Evolutionary conservation across 2,329 filamentous ascomycete genomes (phyloP).

Genomic region (Verticillium tricorpus): DNA sequence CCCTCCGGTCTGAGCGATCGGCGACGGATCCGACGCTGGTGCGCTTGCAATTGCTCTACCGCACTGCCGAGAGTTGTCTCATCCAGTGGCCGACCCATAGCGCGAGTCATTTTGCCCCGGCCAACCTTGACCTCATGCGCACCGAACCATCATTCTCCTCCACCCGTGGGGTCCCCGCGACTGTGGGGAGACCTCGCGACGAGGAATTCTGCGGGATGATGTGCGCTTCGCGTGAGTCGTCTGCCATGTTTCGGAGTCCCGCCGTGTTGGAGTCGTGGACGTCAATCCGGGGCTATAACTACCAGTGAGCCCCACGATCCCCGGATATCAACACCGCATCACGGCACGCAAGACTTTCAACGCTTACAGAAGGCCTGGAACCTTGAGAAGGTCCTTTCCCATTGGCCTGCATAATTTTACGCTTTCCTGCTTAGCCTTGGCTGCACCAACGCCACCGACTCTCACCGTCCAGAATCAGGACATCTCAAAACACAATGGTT

Average conservation of each 20-base stretch:
- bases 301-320: not conserved
- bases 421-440: no score
- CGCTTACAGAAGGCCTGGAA: not conserved
- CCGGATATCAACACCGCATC: not conserved
- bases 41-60: not conserved
- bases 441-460: not conserved
- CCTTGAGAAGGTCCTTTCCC: not conserved
- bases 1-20: not conserved
- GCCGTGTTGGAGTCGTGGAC: not conserved
- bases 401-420: no score
- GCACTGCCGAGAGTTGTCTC: not conserved
- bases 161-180: not conserved
- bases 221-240: not conserved
- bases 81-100: not conserved
- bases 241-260: not conserved
- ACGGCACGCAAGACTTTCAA: not conserved
- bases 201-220: not conserved
- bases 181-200: not conserved
- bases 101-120: not conserved
- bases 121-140: not conserved
- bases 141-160: not conserved
- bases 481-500: constrained; percentile 4
- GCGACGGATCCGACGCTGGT: not conserved
- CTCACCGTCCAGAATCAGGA: not conserved
- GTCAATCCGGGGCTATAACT: not conserved